Percentiles rank a stretch among this genome's conserved stretches.
Evolutionary conservation across 176 grass and related monocot genomes (phyloP).

Genomic region (Oryza meyeriana): DNA sequence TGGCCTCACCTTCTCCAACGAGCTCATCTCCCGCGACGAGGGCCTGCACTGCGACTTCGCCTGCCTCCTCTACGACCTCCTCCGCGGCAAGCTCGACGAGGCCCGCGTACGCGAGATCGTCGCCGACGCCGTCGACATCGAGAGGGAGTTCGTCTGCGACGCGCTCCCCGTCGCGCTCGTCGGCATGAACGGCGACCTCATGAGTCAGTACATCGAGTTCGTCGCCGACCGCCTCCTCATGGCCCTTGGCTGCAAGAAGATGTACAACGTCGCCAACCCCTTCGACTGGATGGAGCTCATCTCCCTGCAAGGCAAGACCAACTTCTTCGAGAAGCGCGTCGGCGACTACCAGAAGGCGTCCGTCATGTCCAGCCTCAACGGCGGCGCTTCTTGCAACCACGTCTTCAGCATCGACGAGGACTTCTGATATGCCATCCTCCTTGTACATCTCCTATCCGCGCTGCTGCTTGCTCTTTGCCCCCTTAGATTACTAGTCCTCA

Average conservation of each 20-base stretch:
- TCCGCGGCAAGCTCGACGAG: constrained; percentile 54
- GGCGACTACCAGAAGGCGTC: constrained; percentile 81
- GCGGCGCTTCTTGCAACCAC: constrained; percentile 34
- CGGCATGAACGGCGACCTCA: constrained; percentile 72
- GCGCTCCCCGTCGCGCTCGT: constrained; percentile 63
- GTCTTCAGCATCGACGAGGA: constrained; percentile 89
- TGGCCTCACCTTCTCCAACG: constrained; percentile 93
- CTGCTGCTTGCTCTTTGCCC: neutral
- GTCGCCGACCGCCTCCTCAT: constrained; percentile 76
- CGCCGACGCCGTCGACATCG: constrained; percentile 70
- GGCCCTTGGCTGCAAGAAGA: constrained; percentile 48
- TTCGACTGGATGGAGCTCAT: constrained; percentile 96
- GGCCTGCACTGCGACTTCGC: constrained; percentile 96
- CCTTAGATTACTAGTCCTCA: neutral
- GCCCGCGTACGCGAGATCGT: constrained; percentile 56
- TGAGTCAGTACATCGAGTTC: constrained; percentile 78
- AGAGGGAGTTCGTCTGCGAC: constrained; percentile 84
- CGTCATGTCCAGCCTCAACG: constrained; percentile 69
- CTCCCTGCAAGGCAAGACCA: constrained; percentile 82
- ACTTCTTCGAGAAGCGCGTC: constrained; percentile 90
- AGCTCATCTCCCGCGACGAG: constrained; percentile 98
- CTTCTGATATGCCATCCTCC: constrained; percentile 24
- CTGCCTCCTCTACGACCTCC: constrained; percentile 79
- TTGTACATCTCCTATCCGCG: too few species aligned
- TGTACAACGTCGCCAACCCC: constrained; percentile 61